A percentile compares a stretch with the other conserved stretches of the same genome.
Evolutionary conservation across 2,329 filamentous ascomycete genomes (phyloP).

Genomic region (Aphanocladium album): DNA sequence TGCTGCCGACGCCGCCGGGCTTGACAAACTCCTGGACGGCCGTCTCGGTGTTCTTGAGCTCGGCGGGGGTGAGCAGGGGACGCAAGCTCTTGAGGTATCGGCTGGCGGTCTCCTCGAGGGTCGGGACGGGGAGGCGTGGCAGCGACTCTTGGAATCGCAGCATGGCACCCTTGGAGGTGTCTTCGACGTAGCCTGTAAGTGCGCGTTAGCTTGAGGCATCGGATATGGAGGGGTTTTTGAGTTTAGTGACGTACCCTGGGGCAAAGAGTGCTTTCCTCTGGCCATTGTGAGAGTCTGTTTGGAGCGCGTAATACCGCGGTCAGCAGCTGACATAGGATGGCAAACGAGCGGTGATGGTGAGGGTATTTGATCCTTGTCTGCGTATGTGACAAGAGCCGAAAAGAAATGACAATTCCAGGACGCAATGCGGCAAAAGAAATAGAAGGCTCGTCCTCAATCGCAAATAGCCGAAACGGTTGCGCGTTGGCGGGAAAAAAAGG

Average conservation of each 20-base stretch:
- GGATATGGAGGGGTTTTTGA: background rate
- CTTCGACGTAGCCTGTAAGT: slow-evolving; percentile 67
- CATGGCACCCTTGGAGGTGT: slow-evolving; percentile 73
- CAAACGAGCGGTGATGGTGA: background rate
- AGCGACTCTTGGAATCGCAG: slow-evolving; percentile 83
- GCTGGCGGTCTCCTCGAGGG: slow-evolving; percentile 74
- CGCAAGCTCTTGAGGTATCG: slow-evolving; percentile 78
- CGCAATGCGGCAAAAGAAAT: background rate
- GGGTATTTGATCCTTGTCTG: background rate
- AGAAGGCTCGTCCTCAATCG: background rate
- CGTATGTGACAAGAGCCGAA: background rate
- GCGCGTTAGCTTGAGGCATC: background rate
- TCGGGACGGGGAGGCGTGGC: slow-evolving; percentile 71
- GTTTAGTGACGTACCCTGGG: slow-evolving; percentile 36
- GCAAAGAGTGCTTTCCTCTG: slow-evolving; percentile 54
- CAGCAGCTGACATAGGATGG: slow-evolving; percentile 1
- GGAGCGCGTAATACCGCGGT: slow-evolving; percentile 3
- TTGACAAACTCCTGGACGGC: slow-evolving; percentile 85
- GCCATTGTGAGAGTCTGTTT: slow-evolving; percentile 42
- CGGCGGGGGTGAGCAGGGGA: slow-evolving; percentile 63
- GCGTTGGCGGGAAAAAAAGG: background rate
- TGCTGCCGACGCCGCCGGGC: slow-evolving; percentile 76
- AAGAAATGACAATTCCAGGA: background rate
- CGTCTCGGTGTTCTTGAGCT: slow-evolving; percentile 69
- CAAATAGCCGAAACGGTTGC: background rate